A percentile compares a stretch with the other conserved stretches of the same genome.
These are phyloP conservation scores for Claviceps monticola DNA, from an alignment of 2,329 filamentous ascomycete species.

Conservation along the genomic window DNA sequence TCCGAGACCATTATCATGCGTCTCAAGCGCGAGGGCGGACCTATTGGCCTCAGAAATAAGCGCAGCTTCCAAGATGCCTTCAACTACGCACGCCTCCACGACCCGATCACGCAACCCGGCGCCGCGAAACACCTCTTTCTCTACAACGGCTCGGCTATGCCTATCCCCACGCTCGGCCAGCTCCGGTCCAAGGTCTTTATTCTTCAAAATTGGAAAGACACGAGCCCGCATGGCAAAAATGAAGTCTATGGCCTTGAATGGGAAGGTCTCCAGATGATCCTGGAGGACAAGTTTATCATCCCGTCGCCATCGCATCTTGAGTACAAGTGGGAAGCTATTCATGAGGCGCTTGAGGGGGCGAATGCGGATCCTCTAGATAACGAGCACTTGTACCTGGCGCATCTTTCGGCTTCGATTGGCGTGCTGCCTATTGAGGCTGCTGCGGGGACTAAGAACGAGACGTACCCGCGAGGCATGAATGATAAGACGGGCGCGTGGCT, in stretches of 20 bases:
- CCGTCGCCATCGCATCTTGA: constrained; percentile 26
- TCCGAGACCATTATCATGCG: constrained; percentile 35
- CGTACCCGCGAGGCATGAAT: constrained; percentile 32
- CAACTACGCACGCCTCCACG: constrained; percentile 23
- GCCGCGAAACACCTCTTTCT: constrained; percentile 22
- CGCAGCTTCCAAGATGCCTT: constrained; percentile 32
- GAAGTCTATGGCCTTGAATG: constrained; percentile 29
- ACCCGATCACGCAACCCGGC: constrained; percentile 21
- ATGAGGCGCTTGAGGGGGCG: constrained; percentile 24
- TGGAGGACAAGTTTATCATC: constrained; percentile 35
- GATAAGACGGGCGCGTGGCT: constrained; percentile 34
- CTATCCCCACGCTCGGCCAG: constrained; percentile 29
- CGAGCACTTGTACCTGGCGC: constrained; percentile 27
- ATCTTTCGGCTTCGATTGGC: constrained; percentile 33
- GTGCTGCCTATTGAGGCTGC: constrained; percentile 36
- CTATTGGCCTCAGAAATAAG: constrained; percentile 21
- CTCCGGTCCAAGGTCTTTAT: constrained; percentile 32
- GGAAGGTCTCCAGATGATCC: constrained; percentile 28
- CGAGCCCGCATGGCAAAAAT: too few relatives aligned
- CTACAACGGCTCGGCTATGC: constrained; percentile 14
- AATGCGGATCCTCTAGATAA: constrained; percentile 20
- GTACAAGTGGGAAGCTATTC: constrained; percentile 33
- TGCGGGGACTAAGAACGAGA: constrained; percentile 27
- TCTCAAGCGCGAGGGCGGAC: constrained; percentile 32
- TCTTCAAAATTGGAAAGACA: constrained; percentile 30